phyloP scores from a whole-genome alignment of 257 asterid genomes.

The Solanum etuberosum region DNA sequence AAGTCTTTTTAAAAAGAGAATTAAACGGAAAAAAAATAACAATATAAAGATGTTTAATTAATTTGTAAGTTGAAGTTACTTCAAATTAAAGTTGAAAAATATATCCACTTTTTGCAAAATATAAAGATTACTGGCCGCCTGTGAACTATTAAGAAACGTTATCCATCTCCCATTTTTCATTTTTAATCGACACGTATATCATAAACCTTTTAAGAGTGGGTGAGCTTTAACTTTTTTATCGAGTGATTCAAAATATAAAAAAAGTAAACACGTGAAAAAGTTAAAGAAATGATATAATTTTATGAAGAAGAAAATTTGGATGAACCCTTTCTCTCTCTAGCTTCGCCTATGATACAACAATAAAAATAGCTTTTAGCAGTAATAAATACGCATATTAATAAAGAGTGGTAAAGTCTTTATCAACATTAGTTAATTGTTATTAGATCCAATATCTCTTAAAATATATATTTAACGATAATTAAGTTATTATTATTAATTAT shows the following conservation, averaged over 20 bases:
- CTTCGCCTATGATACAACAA: too few species aligned
- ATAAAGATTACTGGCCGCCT: not conserved
- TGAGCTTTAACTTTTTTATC: fast-evolving
- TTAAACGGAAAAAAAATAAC: not conserved
- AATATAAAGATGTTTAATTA: not conserved
- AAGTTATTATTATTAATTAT: too few species aligned
- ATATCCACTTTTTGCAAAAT: not conserved
- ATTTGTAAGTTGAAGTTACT: not conserved
- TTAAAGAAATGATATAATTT: not conserved
- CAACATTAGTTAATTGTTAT: fast-evolving
- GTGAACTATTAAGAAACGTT: not conserved
- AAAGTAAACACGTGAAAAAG: not conserved
- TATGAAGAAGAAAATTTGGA: not conserved
- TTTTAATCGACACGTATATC: not conserved
- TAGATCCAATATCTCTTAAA: too few species aligned
- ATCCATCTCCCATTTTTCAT: not conserved
- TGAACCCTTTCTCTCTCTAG: not conserved
- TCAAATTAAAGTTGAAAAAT: not conserved
- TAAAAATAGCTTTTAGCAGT: too few species aligned
- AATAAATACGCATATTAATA: too few species aligned
- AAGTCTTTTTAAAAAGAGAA: not conserved
- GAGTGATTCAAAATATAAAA: not conserved
- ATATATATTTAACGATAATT: too few species aligned
- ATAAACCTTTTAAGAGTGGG: not conserved
- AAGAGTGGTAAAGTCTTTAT: too few species aligned